Evolutionary conservation across 2,329 filamentous ascomycete species (phyloP), one percentile per base, ranked within the genome.

Genomic region (Fusarium sp.): DNA sequence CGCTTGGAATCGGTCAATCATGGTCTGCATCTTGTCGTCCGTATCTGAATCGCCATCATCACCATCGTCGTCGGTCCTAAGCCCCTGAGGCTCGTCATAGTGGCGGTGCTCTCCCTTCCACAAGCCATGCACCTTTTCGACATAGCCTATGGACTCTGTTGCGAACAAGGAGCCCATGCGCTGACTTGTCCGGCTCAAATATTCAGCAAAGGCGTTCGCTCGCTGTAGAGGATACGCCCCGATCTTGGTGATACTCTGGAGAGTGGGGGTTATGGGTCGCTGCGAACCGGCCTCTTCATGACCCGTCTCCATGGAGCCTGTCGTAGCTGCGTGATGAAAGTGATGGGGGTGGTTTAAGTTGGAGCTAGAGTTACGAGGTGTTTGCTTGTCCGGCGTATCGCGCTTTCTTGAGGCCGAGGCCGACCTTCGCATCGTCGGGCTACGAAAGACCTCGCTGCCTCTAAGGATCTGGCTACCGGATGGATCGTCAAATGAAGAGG

Each of bases 41-140:
- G 82, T 80, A n/a, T 83, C 81, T 39, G 83, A 82, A 25, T 83
- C 81, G 5, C 80, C 76, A 26, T 82, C 80, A n/a, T 85, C 58
- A 7, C 3, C 58, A n/a, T 61, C 57, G 5, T 87, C 84, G 40
- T 87, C 84, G 2, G 80, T 79, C 28, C 77, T 79, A 38, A 84
- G 76, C 22, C 79, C 83, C 40, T 78, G 75, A 3, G 82, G 81
- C 39, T 86, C 90, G 45, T 90, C 88, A 70, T 98, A 99, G 76
- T 98, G 94, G 70, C 90, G 93, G 69, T 90, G 89, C 11, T 92
- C 92, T 31, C 95, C 95, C 67, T 93, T 91, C 88, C 95, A 95
- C 91, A 98, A 98, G 34, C 93, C 94, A 0, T 94, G 96, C 0
- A 98, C 93, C 75, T 97, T 98, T 72, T 96, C 93, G 29, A 97